Percentiles rank a stretch among this genome's conserved stretches.
These are phyloP conservation scores for Geosmithia morbida DNA, from an alignment of 2,329 filamentous ascomycete genomes.

Conservation along the genomic window DNA sequence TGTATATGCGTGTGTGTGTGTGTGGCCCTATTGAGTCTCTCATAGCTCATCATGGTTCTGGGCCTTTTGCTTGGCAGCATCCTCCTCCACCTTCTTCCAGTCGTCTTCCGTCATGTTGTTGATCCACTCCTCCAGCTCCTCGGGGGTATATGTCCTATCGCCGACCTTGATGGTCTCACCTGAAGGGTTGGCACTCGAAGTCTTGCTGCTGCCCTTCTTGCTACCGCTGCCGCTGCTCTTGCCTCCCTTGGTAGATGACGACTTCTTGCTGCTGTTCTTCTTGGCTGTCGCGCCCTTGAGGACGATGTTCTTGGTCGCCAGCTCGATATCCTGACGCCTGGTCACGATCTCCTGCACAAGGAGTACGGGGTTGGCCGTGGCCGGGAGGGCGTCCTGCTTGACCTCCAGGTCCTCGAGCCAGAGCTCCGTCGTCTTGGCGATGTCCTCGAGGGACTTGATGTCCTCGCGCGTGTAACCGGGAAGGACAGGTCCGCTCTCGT, in stretches of 20 bases:
- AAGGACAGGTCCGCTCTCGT: conserved; percentile 38
- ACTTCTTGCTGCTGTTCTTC: conserved; percentile 22
- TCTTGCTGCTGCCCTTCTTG: conserved; percentile 20
- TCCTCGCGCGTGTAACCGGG: conserved; percentile 63
- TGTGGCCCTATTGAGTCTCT: neutral
- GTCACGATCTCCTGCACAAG: conserved; percentile 56
- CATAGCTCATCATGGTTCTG: conserved; percentile 9
- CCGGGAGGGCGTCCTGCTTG: conserved; percentile 55
- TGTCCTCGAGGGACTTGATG: conserved; percentile 46
- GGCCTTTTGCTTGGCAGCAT: conserved; percentile 11
- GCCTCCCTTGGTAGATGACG: conserved; percentile 13
- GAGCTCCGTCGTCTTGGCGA: conserved; percentile 44
- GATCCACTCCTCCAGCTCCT: conserved; percentile 34
- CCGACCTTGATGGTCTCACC: conserved; percentile 26
- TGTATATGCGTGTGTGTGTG: neutral
- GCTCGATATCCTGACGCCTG: conserved; percentile 57
- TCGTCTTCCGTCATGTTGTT: conserved; percentile 11
- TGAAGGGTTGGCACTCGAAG: conserved; percentile 16
- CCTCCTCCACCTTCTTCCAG: conserved; percentile 12
- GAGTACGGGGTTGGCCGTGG: conserved; percentile 61
- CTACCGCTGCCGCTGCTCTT: conserved; percentile 18
- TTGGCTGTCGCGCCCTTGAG: conserved; percentile 49
- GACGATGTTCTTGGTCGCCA: conserved; percentile 54
- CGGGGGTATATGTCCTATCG: conserved; percentile 14
- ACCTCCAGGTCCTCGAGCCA: conserved; percentile 66